Conservation (phyloP, 2,329 filamentous ascomycete species). For the Metarhizium rileyi region DNA sequence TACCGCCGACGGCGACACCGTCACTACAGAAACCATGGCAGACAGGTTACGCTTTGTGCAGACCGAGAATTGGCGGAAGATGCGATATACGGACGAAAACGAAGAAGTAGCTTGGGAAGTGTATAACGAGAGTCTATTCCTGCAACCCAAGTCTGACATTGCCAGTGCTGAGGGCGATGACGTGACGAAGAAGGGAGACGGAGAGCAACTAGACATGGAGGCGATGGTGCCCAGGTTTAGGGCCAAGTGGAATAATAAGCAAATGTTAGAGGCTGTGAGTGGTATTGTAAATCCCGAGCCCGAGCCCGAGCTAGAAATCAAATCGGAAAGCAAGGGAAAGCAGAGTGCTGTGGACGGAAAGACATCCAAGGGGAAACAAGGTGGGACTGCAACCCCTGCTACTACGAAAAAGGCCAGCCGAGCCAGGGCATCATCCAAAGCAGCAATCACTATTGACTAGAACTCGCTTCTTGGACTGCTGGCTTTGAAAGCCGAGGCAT, state of each 20-base stretch:
- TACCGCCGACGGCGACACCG: constrained; percentile 54
- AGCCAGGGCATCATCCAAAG: constrained; percentile 11
- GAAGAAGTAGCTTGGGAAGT: constrained; percentile 63
- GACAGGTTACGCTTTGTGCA: constrained; percentile 69
- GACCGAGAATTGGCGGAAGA: constrained; percentile 69
- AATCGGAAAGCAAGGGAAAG: constrained; percentile 18
- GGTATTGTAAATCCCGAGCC: constrained; percentile 28
- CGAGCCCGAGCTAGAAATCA: constrained; percentile 13
- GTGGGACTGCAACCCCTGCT: constrained; percentile 15
- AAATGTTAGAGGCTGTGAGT: constrained; percentile 36
- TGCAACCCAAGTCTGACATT: constrained; percentile 13
- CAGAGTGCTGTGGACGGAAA: constrained; percentile 16
- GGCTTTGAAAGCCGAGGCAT: not conserved
- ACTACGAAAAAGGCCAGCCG: constrained; percentile 18
- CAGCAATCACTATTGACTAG: constrained; percentile 9
- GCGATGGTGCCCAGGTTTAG: constrained; percentile 28
- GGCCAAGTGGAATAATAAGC: constrained; percentile 33
- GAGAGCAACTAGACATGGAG: constrained; percentile 19
- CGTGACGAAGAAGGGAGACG: constrained; percentile 5
- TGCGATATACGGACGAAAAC: constrained; percentile 77
- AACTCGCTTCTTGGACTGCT: not conserved
- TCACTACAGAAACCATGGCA: constrained; percentile 61
- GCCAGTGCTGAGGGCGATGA: constrained; percentile 6
- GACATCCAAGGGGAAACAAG: constrained; percentile 17
- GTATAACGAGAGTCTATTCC: constrained; percentile 61